phyloP scores from a whole-genome alignment of 2,329 filamentous ascomycete genomes.

The Penicillium sumatraense region DNA sequence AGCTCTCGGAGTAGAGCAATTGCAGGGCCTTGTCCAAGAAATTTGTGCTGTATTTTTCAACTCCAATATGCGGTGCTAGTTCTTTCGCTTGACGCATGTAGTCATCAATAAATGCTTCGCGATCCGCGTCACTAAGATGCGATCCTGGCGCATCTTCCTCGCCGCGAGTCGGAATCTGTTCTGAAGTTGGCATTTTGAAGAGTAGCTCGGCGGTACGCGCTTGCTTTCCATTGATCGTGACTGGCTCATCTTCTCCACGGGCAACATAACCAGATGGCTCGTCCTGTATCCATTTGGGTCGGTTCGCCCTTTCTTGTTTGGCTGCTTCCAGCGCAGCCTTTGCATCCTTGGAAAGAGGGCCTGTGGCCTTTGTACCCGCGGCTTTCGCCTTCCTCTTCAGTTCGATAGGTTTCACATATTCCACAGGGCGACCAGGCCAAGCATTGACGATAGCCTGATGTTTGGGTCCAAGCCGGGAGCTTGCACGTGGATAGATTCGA shows the following conservation, averaged over 20 bases:
- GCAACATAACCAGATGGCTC: constrained; percentile 83
- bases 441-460: constrained; percentile 85
- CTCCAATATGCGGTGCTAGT: constrained; percentile 68
- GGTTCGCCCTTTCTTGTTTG: constrained; percentile 75
- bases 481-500: constrained; percentile 93
- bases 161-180: constrained; percentile 52
- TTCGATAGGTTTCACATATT: constrained; percentile 86
- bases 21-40: constrained; percentile 82
- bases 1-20: constrained; percentile 72
- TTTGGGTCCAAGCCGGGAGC: constrained; percentile 85
- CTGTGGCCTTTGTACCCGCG: constrained; percentile 44
- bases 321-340: constrained; percentile 80
- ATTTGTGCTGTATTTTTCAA: constrained; percentile 80
- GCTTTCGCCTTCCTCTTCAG: constrained; percentile 75
- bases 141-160: constrained; percentile 45
- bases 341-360: constrained; percentile 71
- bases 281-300: constrained; percentile 92
- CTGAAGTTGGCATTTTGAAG: constrained; percentile 73
- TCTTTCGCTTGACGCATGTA: constrained; percentile 75
- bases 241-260: constrained; percentile 77
- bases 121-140: constrained; percentile 41
- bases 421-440: constrained; percentile 86
- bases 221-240: constrained; percentile 67
- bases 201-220: constrained; percentile 74
- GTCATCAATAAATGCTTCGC: constrained; percentile 68